Base-by-base conservation (phyloP, 257 asterid genomes). In the Plantago major region DNA sequence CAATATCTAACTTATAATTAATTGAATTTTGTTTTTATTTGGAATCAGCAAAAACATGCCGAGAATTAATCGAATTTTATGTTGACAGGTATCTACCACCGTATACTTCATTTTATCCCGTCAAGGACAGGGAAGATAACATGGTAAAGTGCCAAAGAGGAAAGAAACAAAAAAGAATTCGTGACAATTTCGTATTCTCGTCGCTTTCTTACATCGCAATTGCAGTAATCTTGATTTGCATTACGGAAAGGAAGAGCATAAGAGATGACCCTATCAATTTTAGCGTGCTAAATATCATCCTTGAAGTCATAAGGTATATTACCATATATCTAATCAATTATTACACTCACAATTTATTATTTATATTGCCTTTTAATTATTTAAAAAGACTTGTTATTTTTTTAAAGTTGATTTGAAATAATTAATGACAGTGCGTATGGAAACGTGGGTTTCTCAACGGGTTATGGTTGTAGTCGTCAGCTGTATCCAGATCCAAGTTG, bases 391-490 rank as follows among this genome's bases (percentile, higher is more conserved):
- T n/a, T n/a, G n/a, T n/a, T n/a, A n/a, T n/a, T n/a, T n/a, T n/a
- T n/a, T n/a, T n/a, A n/a, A n/a, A n/a, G n/a, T n/a, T n/a, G n/a
- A n/a, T n/a, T n/a, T n/a, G n/a, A n/a, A n/a, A n/a, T n/a, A 52
- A 63, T 33, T 2, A 48, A 71, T 64, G 72, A 73, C 80, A 89
- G 97, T 55, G 95, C 95, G n/a, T 86, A 86, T 63, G 97, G 95
- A 60, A 86, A 87, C 55, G 95, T 87, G 50, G 97, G 95, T 2
- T 86, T 86, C 76, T 66, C 94, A 18, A 82, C 83, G 2, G 95
- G 97, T 14, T 89, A 84, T 30, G 76, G 85, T 14, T 86, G 97
- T 67, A 81, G 66, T 11, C 80, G 86, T 2, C 80, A 46, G 68
- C 2, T 84, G 44, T 80, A 42, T n/a, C 22, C 53, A 3, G 81